phyloP scores from a whole-genome alignment of 257 asterid species.

The Penstemon newberryi region DNA sequence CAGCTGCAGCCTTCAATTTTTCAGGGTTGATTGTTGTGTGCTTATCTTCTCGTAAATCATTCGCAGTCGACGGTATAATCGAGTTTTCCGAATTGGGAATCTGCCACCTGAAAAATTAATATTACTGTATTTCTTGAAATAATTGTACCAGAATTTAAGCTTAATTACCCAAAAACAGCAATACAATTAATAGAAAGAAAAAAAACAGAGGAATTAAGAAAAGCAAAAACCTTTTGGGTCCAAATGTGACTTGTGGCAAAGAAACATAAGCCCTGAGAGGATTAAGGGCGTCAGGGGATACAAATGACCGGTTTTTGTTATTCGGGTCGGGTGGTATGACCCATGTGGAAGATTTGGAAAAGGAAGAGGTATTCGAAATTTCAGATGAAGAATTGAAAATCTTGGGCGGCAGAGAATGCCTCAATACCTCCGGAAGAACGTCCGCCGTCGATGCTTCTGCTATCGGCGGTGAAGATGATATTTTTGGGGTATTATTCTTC shows the following conservation, averaged over 20 bases:
- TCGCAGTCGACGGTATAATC: constrained; percentile 80
- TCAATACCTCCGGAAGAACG: constrained; percentile 80
- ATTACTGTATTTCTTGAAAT: too few species aligned
- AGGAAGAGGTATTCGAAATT: constrained; percentile 39
- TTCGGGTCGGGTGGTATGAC: constrained; percentile 49
- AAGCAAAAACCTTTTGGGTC: constrained; percentile 68
- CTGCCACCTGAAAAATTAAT: constrained; percentile 64
- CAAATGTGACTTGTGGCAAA: constrained; percentile 80
- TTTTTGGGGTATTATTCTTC: constrained; percentile 1
- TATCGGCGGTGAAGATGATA: neutral
- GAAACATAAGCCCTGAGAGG: constrained; percentile 86
- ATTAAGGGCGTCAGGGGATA: constrained; percentile 63
- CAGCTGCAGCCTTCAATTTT: constrained; percentile 79
- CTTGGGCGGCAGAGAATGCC: constrained; percentile 74
- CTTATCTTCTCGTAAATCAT: constrained; percentile 69
- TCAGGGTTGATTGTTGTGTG: constrained; percentile 58
- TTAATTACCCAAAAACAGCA: too few species aligned
- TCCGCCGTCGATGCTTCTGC: constrained; percentile 25
- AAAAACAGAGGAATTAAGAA: neutral
- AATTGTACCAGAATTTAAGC: too few species aligned
- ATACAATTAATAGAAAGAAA: too few species aligned
- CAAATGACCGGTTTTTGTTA: constrained; percentile 16
- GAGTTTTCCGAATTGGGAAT: constrained; percentile 60
- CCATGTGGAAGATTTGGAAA: constrained; percentile 67
- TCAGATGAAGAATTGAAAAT: constrained; percentile 44